phyloP scores from a whole-genome alignment of 768 basidiomycete genomes.

The Cystoderma amianthinum region DNA sequence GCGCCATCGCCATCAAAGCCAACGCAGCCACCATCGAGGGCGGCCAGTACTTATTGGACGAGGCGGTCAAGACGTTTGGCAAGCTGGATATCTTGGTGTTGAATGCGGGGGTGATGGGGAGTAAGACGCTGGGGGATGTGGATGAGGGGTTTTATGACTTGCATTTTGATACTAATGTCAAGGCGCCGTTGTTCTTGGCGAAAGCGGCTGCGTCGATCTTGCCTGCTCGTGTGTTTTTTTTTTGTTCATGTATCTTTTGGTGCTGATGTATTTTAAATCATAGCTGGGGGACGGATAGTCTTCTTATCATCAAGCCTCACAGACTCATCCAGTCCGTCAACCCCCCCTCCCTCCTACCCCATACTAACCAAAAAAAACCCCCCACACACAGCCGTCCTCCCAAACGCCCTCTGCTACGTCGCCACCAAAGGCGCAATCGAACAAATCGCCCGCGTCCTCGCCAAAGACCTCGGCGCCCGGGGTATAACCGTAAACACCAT shows the following conservation, averaged over 20 bases:
- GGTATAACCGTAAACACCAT: conserved; percentile 54
- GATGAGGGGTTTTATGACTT: conserved; percentile 46
- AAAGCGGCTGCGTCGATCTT: conserved; percentile 38
- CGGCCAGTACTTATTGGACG: conserved; percentile 37
- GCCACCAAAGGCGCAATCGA: conserved; percentile 56
- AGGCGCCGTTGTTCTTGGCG: conserved; percentile 49
- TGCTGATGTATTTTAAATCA: not conserved
- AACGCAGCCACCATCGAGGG: conserved; percentile 44
- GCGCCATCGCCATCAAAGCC: conserved; percentile 44
- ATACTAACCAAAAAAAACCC: no score
- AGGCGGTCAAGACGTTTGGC: conserved; percentile 41
- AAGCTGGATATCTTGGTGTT: conserved; percentile 52
- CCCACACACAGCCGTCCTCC: conserved; percentile 28
- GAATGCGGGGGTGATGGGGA: conserved; percentile 53
- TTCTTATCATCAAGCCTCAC: conserved; percentile 52
- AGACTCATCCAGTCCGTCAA: conserved; percentile 28
- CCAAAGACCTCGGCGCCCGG: conserved; percentile 47
- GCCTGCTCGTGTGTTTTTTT: conserved; percentile 27
- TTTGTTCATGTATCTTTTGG: not conserved
- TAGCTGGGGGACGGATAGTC: conserved; percentile 48
- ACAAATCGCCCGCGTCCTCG: conserved; percentile 48
- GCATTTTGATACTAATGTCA: conserved; percentile 50
- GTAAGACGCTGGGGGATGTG: conserved; percentile 37
- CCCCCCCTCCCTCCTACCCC: no score
- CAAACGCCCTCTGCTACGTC: conserved; percentile 43